Evolutionary conservation across 805 yeast genomes (phyloP), one percentile per base, ranked within the genome.

Genomic region (Yamadazyma takamatsuzukensis): DNA sequence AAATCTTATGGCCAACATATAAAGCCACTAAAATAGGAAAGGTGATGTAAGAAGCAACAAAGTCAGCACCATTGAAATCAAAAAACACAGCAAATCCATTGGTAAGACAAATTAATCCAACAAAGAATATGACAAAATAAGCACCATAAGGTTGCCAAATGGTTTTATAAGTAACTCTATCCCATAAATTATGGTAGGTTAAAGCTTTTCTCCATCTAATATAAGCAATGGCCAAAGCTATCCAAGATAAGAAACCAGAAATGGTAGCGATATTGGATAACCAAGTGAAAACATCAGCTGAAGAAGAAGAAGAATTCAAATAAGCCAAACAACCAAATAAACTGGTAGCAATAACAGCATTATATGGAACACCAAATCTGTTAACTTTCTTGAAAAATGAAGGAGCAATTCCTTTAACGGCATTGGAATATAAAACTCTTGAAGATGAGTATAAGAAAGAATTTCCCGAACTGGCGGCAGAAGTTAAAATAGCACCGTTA

Each of bases 81-180:
- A 82, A 70, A 56, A 82, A 81, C 4, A 76, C 80, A 3, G 73
- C 79, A 50, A 78, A 83, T 36, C 89, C 89, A 46, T 83, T 82
- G n/a, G 88, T 80, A 28, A 83, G 32, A 18, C 80, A 61, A 32
- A 83, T 48, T n/a, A 83, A 18, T 4, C 66, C 37, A 35, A 80
- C 68, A 40, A 78, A 53, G 24, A 63, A 44, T 21, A 80, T 55
- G 5, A 76, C 70, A 39, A 72, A 72, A 49, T 72, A 79, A 4
- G 82, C 70, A 30, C 79, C 73, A 41, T 60, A 71, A 25, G 83
- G 80, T 55, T 77, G 83, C 16, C 71, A 58, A 18, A 60, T 56
- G 2, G 84, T 71, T 44, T 57, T 72, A 64, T 64, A 81, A 6
- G 85, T 75, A 21, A 76, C 65, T 49, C 83, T 70, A 31, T 76